Evolutionary conservation across 768 basidiomycete species (phyloP).

Genomic region (Leccinum boreale): DNA sequence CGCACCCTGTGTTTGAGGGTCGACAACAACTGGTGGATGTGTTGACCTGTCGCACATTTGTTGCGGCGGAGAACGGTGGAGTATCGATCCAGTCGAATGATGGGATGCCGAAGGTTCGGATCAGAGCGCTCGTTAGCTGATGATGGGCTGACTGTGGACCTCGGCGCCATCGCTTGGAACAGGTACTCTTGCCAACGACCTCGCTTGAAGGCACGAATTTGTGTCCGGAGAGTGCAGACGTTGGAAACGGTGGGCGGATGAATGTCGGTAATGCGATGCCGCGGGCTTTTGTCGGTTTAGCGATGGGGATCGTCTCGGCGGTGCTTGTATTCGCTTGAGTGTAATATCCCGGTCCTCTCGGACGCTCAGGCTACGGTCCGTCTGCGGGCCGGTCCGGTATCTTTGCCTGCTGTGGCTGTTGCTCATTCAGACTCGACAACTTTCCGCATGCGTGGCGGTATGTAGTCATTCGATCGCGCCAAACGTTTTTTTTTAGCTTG

Average conservation of each 20-base stretch:
- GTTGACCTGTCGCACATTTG: conserved; percentile 43
- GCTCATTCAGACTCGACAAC: not conserved
- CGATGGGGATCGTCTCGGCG: conserved; percentile 3
- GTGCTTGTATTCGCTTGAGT: conserved; percentile 7
- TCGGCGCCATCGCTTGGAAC: not conserved
- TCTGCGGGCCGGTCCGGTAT: not conserved
- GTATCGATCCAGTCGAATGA: conserved; percentile 35
- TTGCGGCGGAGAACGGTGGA: conserved; percentile 39
- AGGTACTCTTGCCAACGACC: conserved; percentile 36
- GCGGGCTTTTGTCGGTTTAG: conserved; percentile 8
- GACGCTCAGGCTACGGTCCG: not conserved
- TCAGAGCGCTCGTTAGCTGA: not conserved
- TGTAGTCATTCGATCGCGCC: too few relatives aligned
- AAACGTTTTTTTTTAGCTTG: too few relatives aligned
- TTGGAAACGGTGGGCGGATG: conserved; percentile 2
- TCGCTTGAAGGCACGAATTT: conserved; percentile 22
- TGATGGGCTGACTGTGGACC: not conserved
- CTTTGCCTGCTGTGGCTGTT: not conserved
- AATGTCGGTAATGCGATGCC: not conserved
- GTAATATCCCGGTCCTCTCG: not conserved
- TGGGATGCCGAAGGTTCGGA: conserved; percentile 46
- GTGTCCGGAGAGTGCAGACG: conserved; percentile 14
- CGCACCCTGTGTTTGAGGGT: conserved; percentile 37
- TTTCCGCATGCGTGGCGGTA: too few relatives aligned
- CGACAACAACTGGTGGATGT: conserved; percentile 50